Percentiles rank a stretch among this genome's conserved stretches.
Conservation (phyloP, 208 protist species). For the Trypanosoma grayi region DNA sequence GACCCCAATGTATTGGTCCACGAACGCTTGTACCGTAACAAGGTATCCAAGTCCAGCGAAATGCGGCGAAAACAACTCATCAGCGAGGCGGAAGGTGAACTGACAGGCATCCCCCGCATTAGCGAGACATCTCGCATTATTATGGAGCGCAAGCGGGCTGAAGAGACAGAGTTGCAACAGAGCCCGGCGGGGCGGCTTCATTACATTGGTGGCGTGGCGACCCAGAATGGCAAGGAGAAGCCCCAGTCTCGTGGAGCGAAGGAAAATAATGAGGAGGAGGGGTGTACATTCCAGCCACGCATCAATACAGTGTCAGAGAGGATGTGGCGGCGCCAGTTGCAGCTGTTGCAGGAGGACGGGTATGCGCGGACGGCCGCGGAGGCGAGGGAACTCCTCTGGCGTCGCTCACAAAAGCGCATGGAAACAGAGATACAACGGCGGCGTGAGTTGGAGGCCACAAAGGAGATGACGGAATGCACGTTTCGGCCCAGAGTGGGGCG, state of each 20-base stretch:
- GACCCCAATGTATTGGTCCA: conserved; percentile 31
- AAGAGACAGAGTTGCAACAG: conserved; percentile 2
- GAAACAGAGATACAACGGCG: conserved; percentile 32
- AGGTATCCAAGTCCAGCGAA: conserved; percentile 30
- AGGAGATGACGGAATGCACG: conserved; percentile 55
- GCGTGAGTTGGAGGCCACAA: conserved; percentile 23
- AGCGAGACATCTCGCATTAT: conserved; percentile 47
- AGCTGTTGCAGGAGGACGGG: conserved; percentile 41
- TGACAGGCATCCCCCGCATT: conserved; percentile 28
- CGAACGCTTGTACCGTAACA: conserved; percentile 57
- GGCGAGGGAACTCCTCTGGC: conserved; percentile 64
- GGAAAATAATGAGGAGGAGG: conserved; percentile 25
- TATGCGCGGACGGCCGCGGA: conserved; percentile 31
- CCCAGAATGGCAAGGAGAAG: neutral
- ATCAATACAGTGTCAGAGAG: conserved; percentile 39
- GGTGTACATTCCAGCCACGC: conserved; percentile 48
- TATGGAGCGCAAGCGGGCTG: conserved; percentile 36
- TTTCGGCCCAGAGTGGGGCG: conserved; percentile 63
- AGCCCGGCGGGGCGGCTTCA: conserved; percentile 15
- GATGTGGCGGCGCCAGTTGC: conserved; percentile 52
- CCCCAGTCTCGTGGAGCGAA: neutral
- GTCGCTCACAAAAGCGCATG: conserved; percentile 42
- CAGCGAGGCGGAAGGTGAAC: conserved; percentile 1
- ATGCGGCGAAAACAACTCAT: neutral
- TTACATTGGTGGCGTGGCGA: neutral